phyloP scores from a whole-genome alignment of 179 eudicot species.

The Vitellaria paradoxa region DNA sequence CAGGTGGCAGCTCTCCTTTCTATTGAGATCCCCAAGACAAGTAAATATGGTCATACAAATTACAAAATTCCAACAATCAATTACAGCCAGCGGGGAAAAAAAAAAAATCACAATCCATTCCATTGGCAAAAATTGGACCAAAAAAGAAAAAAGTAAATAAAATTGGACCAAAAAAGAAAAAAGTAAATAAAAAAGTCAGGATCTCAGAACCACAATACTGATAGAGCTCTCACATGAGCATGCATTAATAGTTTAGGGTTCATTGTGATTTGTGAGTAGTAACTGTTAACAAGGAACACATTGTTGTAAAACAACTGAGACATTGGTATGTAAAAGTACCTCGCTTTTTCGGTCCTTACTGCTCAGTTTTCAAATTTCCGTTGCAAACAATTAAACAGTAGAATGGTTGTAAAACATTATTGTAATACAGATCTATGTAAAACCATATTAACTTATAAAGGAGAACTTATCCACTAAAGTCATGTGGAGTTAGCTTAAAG shows the following conservation, averaged over 20 bases:
- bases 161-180: background rate
- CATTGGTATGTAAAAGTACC: background rate
- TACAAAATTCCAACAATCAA: background rate
- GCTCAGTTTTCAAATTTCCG: background rate
- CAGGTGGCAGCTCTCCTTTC: constrained; percentile 97
- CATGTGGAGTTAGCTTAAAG: no score
- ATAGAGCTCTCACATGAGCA: background rate
- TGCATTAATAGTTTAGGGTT: no score
- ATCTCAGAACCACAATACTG: background rate
- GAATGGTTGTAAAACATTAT: background rate
- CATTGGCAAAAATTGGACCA: background rate
- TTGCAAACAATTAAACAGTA: background rate
- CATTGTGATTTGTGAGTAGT: no score
- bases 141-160: background rate
- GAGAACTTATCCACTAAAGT: no score
- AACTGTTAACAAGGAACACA: no score
- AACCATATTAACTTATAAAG: background rate
- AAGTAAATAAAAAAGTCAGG: background rate
- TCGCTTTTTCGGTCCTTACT: background rate
- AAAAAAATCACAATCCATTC: background rate
- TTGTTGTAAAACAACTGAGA: background rate
- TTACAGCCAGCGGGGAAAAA: background rate
- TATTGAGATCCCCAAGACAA: constrained; percentile 24
- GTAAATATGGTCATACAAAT: background rate
- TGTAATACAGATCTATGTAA: background rate